Conservation (phyloP, 2,329 filamentous ascomycete genomes). For the Paecilomyces variotii region DNA sequence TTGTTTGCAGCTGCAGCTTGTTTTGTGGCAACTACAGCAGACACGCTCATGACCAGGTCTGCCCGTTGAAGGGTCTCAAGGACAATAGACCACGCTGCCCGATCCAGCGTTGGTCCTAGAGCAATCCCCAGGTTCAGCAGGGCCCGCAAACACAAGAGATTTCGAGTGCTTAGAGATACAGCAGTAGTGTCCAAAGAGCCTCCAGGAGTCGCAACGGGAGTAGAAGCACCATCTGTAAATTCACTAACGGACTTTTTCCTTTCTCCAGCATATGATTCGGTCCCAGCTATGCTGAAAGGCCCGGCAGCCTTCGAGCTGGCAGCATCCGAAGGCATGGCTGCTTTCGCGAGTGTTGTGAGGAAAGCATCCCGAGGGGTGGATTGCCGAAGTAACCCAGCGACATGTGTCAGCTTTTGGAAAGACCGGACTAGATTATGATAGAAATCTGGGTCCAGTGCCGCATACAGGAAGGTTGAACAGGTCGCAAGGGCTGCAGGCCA, state of each 20-base stretch:
- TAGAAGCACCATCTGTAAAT: conserved; percentile 15
- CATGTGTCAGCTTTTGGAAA: conserved; percentile 92
- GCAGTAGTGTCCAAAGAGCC: conserved; percentile 33
- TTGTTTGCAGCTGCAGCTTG: conserved; percentile 17
- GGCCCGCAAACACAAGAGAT: conserved; percentile 81
- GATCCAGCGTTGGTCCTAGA: conserved; percentile 74
- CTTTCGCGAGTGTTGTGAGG: conserved; percentile 85
- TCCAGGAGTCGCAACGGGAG: conserved; percentile 18
- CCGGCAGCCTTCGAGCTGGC: conserved; percentile 14
- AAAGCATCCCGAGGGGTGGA: conserved; percentile 87
- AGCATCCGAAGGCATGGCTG: conserved; percentile 75
- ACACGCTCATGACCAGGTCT: conserved; percentile 65
- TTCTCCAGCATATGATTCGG: conserved; percentile 18
- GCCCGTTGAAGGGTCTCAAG: conserved; percentile 89
- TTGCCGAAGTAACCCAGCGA: conserved; percentile 79
- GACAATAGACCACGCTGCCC: conserved; percentile 75
- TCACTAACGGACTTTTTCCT: conserved; percentile 21
- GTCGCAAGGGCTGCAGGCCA: conserved; percentile 94
- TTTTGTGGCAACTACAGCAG: conserved; percentile 18
- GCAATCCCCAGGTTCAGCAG: conserved; percentile 94
- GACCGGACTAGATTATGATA: conserved; percentile 87
- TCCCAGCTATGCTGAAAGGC: conserved; percentile 7
- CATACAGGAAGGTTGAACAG: conserved; percentile 90
- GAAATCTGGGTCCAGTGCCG: conserved; percentile 83
- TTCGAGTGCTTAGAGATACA: conserved; percentile 69